Conservation (phyloP, 805 yeast genomes). For the Hanseniaspora occidentalis region DNA sequence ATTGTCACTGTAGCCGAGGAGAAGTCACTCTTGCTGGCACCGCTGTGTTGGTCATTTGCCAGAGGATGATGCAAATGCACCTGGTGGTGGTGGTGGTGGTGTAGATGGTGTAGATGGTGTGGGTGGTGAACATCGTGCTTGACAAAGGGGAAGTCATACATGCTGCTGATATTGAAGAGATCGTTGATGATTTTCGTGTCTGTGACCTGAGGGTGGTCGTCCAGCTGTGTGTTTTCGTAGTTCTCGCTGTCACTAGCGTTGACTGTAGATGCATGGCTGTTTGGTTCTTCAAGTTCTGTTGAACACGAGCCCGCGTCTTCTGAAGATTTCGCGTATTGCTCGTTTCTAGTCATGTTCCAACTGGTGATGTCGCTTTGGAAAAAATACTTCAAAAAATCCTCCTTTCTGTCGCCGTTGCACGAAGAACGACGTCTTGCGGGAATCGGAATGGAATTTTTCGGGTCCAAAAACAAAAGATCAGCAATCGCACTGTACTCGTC, state of each 20-base stretch:
- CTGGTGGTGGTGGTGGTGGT: conserved; percentile 28
- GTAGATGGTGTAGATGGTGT: conserved; percentile 1
- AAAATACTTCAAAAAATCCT: no score
- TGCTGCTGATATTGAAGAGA: conserved; percentile 21
- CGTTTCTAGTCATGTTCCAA: no score
- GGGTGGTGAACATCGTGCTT: conserved; percentile 9
- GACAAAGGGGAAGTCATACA: conserved; percentile 24
- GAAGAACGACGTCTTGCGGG: no score
- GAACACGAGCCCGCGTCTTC: no score
- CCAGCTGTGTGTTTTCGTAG: conserved; percentile 15
- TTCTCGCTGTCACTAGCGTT: no score
- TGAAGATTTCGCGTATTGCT: no score
- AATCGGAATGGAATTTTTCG: neutral
- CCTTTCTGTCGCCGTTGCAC: no score
- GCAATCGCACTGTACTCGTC: neutral
- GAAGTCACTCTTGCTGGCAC: neutral
- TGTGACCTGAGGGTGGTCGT: neutral
- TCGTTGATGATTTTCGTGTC: conserved; percentile 13
- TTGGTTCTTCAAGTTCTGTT: no score
- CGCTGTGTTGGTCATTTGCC: neutral
- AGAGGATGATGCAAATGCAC: conserved; percentile 25
- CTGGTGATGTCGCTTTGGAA: no score
- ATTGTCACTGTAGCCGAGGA: no score
- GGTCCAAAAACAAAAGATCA: neutral
- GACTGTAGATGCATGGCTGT: no score